Evolutionary conservation across 192 early-diverging fungal genomes (phyloP).

Genomic region (Backusella australiensis): DNA sequence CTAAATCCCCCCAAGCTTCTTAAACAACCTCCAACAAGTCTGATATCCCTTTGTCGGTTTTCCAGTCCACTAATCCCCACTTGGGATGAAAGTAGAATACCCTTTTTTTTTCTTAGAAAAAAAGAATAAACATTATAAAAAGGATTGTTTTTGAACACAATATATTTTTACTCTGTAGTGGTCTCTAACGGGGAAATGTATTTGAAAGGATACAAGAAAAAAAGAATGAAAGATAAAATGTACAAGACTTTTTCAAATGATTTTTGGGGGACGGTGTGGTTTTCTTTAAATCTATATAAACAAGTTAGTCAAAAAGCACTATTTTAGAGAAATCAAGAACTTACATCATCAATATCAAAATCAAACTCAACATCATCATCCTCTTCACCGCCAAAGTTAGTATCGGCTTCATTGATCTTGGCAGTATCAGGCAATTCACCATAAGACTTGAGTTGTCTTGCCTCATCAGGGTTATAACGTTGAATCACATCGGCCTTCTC

Average conservation of each 20-base stretch:
- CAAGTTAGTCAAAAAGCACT: background rate
- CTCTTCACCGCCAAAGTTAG: slow-evolving; percentile 55
- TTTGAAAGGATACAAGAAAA: background rate
- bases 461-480: slow-evolving; percentile 97
- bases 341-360: slow-evolving; percentile 91
- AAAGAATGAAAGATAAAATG: background rate
- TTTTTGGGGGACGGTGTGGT: background rate
- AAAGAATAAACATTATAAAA: too few species aligned
- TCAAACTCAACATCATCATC: slow-evolving; percentile 79
- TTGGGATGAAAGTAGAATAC: too few species aligned
- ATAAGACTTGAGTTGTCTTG: slow-evolving; percentile 85
- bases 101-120: too few species aligned
- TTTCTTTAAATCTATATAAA: background rate
- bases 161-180: too few species aligned
- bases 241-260: background rate
- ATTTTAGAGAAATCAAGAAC: background rate
- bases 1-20: too few species aligned
- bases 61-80: too few species aligned
- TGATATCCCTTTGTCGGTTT: too few species aligned
- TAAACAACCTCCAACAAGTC: too few species aligned
- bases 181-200: background rate
- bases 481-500: slow-evolving; percentile 88
- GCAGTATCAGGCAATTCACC: slow-evolving; percentile 89
- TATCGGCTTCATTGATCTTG: slow-evolving; percentile 84
- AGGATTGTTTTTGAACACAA: too few species aligned